phyloP scores from a whole-genome alignment of 2,329 filamentous ascomycete species.

The Alternaria incomplexa region DNA sequence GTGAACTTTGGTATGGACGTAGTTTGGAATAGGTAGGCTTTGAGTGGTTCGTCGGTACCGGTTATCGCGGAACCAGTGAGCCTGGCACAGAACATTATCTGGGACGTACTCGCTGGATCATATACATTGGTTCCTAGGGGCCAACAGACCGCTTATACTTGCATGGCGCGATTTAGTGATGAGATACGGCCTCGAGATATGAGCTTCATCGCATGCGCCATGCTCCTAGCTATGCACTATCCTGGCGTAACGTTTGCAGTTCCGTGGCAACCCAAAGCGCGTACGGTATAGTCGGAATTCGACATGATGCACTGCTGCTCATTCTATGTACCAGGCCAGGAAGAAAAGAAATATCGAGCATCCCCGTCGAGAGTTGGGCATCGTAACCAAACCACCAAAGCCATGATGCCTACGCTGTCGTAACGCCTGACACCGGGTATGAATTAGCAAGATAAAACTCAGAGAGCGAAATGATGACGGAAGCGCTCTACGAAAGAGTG shows the following conservation, averaged over 20 bases:
- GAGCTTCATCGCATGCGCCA: background rate
- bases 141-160: background rate
- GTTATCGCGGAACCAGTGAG: background rate
- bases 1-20: background rate
- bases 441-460: background rate
- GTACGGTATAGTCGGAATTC: background rate
- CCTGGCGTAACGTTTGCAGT: background rate
- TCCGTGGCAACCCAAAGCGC: background rate
- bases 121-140: background rate
- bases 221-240: background rate
- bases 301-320: background rate
- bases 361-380: background rate
- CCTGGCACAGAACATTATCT: background rate
- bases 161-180: background rate
- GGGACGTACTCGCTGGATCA: background rate
- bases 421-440: slow-evolving; percentile 7
- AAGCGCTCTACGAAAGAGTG: slow-evolving; percentile 35
- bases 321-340: background rate
- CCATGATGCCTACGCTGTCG: background rate
- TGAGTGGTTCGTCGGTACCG: background rate
- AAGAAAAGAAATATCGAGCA: background rate
- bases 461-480: background rate
- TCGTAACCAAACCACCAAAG: background rate
- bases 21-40: background rate
- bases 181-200: background rate